These are phyloP conservation scores for Ustilago sp. DNA, from an alignment of 1,284 basidiomycete genomes.

Conservation along the genomic window DNA sequence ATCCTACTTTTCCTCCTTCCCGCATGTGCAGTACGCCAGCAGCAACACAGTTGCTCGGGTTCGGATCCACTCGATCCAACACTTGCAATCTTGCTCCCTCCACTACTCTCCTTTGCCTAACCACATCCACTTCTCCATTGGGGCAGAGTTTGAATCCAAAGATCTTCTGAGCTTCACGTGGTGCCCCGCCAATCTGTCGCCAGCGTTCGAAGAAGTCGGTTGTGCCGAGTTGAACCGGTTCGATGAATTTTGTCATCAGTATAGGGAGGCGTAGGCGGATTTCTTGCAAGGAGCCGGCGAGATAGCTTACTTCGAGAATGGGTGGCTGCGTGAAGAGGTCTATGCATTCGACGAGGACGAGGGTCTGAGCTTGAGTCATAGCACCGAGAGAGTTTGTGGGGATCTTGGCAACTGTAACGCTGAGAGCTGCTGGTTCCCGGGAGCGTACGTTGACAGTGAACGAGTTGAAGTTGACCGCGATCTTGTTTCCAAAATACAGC, in stretches of 20 bases:
- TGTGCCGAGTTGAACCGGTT: conserved; percentile 84
- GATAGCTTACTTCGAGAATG: conserved; percentile 87
- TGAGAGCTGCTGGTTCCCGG: conserved; percentile 78
- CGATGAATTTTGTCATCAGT: conserved; percentile 89
- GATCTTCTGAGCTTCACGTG: conserved; percentile 88
- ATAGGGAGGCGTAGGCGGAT: conserved; percentile 87
- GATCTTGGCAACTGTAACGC: conserved; percentile 87
- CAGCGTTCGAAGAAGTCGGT: conserved; percentile 96
- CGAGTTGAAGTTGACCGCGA: conserved; percentile 84
- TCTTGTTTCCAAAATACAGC: conserved; percentile 95
- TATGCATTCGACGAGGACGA: conserved; percentile 93
- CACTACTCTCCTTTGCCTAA: conserved; percentile 80
- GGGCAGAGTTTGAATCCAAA: conserved; percentile 80
- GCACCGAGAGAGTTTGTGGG: conserved; percentile 81
- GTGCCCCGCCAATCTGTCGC: conserved; percentile 92
- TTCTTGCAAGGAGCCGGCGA: conserved; percentile 90
- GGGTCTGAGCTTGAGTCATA: conserved; percentile 89
- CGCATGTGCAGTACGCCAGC: conserved; percentile 93
- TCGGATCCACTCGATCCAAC: conserved; percentile 76
- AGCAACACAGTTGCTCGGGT: conserved; percentile 82
- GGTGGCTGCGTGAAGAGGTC: conserved; percentile 83
- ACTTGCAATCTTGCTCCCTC: conserved; percentile 81
- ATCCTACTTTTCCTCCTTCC: conserved; percentile 89
- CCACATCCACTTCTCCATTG: conserved; percentile 79
- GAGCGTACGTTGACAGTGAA: conserved; percentile 83